Percentiles rank a stretch among this genome's conserved stretches.
phyloP scores from a whole-genome alignment of 2,329 filamentous ascomycete genomes.

The Beauveria scarabaeidicola region DNA sequence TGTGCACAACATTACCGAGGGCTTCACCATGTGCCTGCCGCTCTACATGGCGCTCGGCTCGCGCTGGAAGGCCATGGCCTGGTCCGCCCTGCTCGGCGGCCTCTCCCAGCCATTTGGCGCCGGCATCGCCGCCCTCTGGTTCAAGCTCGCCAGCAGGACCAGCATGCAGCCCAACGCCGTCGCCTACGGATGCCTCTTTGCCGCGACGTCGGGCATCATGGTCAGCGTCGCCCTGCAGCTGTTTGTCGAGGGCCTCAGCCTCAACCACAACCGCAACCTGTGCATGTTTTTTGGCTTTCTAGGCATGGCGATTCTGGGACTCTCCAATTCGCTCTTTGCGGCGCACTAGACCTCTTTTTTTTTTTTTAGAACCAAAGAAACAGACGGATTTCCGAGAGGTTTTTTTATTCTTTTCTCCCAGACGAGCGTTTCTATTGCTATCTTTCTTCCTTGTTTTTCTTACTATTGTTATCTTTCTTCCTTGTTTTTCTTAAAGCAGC shows the following conservation, averaged over 20 bases:
- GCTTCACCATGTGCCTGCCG: constrained; percentile 87
- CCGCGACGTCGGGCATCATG: constrained; percentile 88
- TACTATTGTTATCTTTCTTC: neutral
- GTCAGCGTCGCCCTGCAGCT: constrained; percentile 83
- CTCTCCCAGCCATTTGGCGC: constrained; percentile 83
- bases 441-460: neutral
- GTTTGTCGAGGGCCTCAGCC: constrained; percentile 73
- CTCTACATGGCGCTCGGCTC: constrained; percentile 84
- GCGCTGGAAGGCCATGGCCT: constrained; percentile 72
- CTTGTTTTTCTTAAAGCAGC: neutral
- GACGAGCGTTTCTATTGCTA: neutral
- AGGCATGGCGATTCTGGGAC: constrained; percentile 78
- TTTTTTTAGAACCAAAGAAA: neutral
- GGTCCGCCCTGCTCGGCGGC: constrained; percentile 76
- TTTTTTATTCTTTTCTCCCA: no score
- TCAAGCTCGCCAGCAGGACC: constrained; percentile 55
- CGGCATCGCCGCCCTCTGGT: constrained; percentile 76
- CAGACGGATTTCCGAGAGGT: no score
- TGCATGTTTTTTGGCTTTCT: constrained; percentile 75
- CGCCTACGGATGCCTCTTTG: constrained; percentile 78
- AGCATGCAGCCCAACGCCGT: constrained; percentile 43
- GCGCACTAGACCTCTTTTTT: constrained; percentile 26
- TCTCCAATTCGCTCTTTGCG: constrained; percentile 78
- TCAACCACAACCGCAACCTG: constrained; percentile 70
- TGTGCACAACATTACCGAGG: constrained; percentile 97